These are phyloP conservation scores for Fusarium hostae DNA, from an alignment of 2,329 filamentous ascomycete species.

Conservation along the genomic window DNA sequence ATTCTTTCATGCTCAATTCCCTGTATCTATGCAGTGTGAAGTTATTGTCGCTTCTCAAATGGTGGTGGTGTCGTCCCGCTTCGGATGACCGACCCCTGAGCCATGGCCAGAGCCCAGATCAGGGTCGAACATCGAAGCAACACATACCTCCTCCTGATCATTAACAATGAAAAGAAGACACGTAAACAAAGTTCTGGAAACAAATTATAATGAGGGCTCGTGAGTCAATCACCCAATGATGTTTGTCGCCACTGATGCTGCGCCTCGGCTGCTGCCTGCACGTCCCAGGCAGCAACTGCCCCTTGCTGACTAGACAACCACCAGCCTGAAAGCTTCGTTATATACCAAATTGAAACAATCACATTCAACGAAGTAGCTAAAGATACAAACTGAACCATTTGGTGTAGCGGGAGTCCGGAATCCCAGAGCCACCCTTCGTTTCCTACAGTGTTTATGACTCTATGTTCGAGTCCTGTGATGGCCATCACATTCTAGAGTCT, in stretches of 20 bases:
- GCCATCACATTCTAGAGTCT: neutral
- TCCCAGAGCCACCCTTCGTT: neutral
- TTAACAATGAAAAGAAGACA: too few relatives aligned
- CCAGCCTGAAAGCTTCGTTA: accelerated
- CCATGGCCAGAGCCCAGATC: accelerated
- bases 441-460: neutral
- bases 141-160: accelerated
- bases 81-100: neutral
- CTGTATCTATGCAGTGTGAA: too few relatives aligned
- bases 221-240: neutral
- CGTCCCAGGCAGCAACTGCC: neutral
- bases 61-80: accelerated
- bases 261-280: neutral
- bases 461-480: neutral
- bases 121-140: accelerated
- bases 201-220: neutral
- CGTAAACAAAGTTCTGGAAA: accelerated
- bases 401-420: neutral
- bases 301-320: neutral
- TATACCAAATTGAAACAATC: neutral
- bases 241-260: neutral
- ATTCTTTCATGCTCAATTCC: too few relatives aligned
- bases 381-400: neutral
- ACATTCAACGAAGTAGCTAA: neutral
- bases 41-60: too few relatives aligned